Base-by-base conservation (phyloP, 1,284 basidiomycete genomes). In the Ceratobasidium sp. region DNA sequence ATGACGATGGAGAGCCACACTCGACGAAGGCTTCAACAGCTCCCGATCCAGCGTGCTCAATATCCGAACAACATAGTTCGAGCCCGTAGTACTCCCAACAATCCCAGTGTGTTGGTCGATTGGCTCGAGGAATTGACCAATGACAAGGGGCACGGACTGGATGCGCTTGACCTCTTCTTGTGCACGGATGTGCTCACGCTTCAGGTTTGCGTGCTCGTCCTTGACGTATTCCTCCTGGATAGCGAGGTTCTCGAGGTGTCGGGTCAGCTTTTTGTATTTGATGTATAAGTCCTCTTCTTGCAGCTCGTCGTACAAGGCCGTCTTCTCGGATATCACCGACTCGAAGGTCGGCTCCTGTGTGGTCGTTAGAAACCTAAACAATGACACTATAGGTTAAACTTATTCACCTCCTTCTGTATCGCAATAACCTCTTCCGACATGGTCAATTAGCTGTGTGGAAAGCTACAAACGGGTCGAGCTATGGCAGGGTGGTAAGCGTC, bases 81-180 rank as follows among this genome's bases (percentile, higher is more conserved):
- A 96, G 8, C 98, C 97, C 9, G 98, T 99, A 0, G 98, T 99
- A 32, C 94, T 96, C 46, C 97, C 98, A 23, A 99, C 98, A 77
- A 99, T 99, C 74, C 93, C 96, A 23, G 97, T 96, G 79, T 93
- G 91, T 81, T 98, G 95, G 85, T 99, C 98, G 81, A 99, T 98
- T 70, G 98, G 94, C 83, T 99, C 98, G 52, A 99, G 88, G 86
- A 99, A 99, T 82, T 99, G 98, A 64, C 98, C 98, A 78, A 99
- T 99, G 79, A 99, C 98, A n/a, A 99, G 90, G 0, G 98, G 98
- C 2, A 99, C 98, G 61, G 94, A 95, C 84, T 99, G 96, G 80
- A 99, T 99, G 72, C 98, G 92, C 84, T 98, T 98, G 78, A 99
- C 98, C 84, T 99, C 98, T 82, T 99, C 98, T 80, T 99, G 97